These are phyloP conservation scores for Trichoderma breve DNA, from an alignment of 2,329 filamentous ascomycete genomes.

Conservation along the genomic window DNA sequence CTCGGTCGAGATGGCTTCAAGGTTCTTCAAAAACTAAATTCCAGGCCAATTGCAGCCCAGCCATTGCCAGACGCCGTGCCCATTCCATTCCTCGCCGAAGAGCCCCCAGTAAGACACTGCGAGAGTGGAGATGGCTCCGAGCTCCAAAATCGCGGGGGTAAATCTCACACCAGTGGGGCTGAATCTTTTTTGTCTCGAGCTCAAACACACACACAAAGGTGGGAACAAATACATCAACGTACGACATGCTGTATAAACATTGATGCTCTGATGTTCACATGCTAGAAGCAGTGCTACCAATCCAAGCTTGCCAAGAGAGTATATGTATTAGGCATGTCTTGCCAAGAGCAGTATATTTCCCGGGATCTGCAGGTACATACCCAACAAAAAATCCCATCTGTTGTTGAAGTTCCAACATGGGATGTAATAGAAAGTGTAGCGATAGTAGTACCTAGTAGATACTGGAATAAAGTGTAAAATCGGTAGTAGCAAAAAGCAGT, in stretches of 20 bases:
- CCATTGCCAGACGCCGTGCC: background rate
- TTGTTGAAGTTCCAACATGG: background rate
- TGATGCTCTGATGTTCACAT: background rate
- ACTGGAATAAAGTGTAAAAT: too few relatives aligned
- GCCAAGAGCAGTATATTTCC: background rate
- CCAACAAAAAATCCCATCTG: background rate
- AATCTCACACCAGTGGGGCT: slow-evolving; percentile 14
- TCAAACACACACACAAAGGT: background rate
- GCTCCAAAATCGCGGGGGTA: slow-evolving; percentile 8
- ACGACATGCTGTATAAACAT: background rate
- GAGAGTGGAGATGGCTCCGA: background rate
- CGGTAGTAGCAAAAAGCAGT: too few relatives aligned
- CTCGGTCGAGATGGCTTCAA: background rate
- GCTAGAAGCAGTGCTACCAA: background rate
- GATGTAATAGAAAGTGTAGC: background rate
- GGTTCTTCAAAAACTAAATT: background rate
- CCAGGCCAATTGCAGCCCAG: background rate
- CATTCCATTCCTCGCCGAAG: slow-evolving; percentile 11
- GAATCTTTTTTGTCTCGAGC: background rate
- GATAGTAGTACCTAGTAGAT: background rate
- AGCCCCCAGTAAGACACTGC: background rate
- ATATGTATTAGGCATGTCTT: background rate
- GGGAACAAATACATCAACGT: background rate
- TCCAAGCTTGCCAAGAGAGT: background rate
- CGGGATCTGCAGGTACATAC: background rate